Evolutionary conservation across 1,139 yeast species (phyloP), one percentile per base, ranked within the genome.

Genomic region (Candida tetrigidarum): DNA sequence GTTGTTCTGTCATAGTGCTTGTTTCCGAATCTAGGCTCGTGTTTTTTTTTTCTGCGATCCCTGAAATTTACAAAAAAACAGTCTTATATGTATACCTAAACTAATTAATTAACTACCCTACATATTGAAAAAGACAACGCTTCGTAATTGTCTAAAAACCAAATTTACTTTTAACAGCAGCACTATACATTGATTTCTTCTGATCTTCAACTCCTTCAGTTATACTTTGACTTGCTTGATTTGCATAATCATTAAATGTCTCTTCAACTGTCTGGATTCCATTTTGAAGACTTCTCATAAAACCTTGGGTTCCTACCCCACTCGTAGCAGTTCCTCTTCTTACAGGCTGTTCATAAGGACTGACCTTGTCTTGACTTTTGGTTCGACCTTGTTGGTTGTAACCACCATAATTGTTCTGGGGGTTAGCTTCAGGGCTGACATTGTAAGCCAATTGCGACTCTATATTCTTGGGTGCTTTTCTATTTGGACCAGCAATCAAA

Each of bases 361-460:
- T 64, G 3, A 20, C 7, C n/a, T 37, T 37, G 5, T 67, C 72
- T 27, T 41, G 34, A 55, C 43, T 18, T 28, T 41, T 25, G 42
- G 44, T 41, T 39, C 14, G 40, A 43, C 11, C 18, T 30, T 36
- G 42, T 8, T 44, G 37, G 2, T 60, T 64, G 37, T 66, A 65
- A 2, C 64, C 64, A 3, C 68, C 67, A 41, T 64, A 66, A 2
- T 50, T 52, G 19, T 60, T 66, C 34, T 60, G 62, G 1, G 74
- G 75, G 47, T 74, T 74, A 11, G 78, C 80, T 63, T 59, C 76
- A 61, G 74, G 75, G 69, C 67, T 66, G 44, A 77, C 78, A 50
- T 84, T 84, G 58, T 62, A 64, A 0, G 91, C 86, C 50, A 84
- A 62, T 27, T 63, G 68, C 48, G 82, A 76, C 54, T 86, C 93